Evolutionary conservation across 164 flowering plant genomes (phyloP).

Genomic region (Chimonanthus praecox): DNA sequence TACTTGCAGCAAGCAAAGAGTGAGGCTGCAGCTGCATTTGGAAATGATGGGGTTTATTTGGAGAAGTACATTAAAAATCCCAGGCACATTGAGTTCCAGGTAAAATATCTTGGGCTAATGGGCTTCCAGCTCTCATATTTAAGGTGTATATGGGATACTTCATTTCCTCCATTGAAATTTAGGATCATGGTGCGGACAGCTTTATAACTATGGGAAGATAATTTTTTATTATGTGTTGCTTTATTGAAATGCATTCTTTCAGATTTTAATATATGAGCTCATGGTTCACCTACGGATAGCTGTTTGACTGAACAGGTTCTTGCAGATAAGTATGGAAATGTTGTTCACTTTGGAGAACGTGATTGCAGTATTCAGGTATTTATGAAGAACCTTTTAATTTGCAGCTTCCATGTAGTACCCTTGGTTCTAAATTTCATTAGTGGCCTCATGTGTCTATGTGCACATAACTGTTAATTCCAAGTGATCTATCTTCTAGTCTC

Average conservation of each 20-base stretch:
- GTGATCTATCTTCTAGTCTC: no score
- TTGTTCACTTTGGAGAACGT: conserved; percentile 98
- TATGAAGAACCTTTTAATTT: background rate
- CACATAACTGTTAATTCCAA: no score
- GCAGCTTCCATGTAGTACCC: background rate
- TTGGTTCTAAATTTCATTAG: background rate
- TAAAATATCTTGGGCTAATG: conserved; percentile 13
- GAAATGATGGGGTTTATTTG: conserved; percentile 98
- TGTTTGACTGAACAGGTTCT: conserved; percentile 51
- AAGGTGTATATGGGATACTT: no score
- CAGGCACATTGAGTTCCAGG: conserved; percentile 99
- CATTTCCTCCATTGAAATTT: no score
- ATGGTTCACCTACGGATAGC: conserved; percentile 8
- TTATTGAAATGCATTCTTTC: background rate
- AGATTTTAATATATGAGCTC: conserved; percentile 6
- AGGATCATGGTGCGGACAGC: no score
- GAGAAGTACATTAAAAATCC: conserved; percentile 93
- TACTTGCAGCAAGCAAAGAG: conserved; percentile 86
- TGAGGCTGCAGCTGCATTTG: conserved; percentile 99
- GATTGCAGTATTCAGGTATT: conserved; percentile 99
- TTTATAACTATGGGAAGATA: no score
- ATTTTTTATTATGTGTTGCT: background rate
- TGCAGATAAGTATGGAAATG: conserved; percentile 89
- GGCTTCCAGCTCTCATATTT: background rate
- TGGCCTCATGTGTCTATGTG: background rate